Conservation (phyloP, 306 rosid genomes). For the Biancaea sappan region DNA sequence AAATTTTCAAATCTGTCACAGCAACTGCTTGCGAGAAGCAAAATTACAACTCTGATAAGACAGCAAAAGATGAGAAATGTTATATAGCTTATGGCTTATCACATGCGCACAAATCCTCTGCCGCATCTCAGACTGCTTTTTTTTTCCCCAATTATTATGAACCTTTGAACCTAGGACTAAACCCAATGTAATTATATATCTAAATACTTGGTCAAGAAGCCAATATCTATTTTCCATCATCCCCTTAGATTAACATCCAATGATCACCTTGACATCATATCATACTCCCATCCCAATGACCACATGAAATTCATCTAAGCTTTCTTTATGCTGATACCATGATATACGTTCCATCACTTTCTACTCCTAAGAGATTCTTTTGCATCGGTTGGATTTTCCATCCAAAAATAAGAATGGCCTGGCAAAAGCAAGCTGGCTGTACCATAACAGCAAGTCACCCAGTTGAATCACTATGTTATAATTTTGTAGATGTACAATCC, state of each 20-base stretch:
- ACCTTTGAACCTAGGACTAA: slow-evolving; percentile 8
- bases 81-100: neutral
- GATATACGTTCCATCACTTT: neutral
- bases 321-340: neutral
- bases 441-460: neutral
- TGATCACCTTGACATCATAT: neutral
- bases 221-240: neutral
- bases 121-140: neutral
- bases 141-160: neutral
- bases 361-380: neutral
- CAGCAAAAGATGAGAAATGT: neutral
- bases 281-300: neutral
- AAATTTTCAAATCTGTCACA: neutral
- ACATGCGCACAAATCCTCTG: neutral
- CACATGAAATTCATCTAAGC: neutral
- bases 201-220: neutral
- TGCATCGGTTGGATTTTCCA: neutral
- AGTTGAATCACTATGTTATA: slow-evolving; percentile 22
- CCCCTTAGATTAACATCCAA: neutral
- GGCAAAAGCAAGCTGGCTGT: neutral
- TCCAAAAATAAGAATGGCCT: neutral
- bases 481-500: too few species aligned
- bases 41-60: neutral
- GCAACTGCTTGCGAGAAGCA: slow-evolving; percentile 12
- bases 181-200: neutral